Conservation (phyloP, 306 rosid species). For the Aeschynomene evenia region DNA sequence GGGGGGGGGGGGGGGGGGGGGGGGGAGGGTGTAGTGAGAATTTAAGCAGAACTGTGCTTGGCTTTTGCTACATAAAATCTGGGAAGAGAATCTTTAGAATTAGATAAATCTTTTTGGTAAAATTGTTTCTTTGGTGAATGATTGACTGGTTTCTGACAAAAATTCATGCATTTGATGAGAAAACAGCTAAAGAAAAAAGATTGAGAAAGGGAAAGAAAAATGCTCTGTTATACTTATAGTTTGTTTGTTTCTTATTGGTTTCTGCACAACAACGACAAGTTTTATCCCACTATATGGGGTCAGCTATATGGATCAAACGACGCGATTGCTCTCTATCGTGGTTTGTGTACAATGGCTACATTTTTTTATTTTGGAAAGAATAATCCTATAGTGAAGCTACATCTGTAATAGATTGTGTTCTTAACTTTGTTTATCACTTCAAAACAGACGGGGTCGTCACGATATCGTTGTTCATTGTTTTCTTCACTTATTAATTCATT, state of each 20-base stretch:
- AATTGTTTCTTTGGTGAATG: not conserved
- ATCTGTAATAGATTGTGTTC: not conserved
- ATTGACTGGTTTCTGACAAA: too few species aligned
- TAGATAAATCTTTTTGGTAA: not conserved
- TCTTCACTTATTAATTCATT: not conserved
- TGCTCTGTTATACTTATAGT: not conserved
- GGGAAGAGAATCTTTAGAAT: not conserved
- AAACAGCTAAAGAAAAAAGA: not conserved
- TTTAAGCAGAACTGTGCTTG: not conserved
- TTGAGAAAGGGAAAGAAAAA: not conserved
- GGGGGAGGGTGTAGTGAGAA: too few species aligned
- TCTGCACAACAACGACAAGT: too few species aligned
- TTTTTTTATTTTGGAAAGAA: not conserved
- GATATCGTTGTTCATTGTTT: not conserved
- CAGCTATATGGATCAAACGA: too few species aligned
- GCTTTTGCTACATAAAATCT: not conserved
- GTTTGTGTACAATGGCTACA: not conserved
- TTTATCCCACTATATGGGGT: too few species aligned
- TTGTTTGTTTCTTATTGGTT: not conserved
- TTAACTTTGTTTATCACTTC: not conserved
- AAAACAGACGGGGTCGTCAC: not conserved
- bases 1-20: too few species aligned
- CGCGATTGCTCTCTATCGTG: too few species aligned
- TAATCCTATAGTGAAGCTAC: not conserved
- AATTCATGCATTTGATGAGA: too few species aligned